Percentiles rank a stretch among this genome's conserved stretches.
These are phyloP conservation scores for Neonectria sp. DNA, from an alignment of 2,329 filamentous ascomycete genomes.

Conservation along the genomic window DNA sequence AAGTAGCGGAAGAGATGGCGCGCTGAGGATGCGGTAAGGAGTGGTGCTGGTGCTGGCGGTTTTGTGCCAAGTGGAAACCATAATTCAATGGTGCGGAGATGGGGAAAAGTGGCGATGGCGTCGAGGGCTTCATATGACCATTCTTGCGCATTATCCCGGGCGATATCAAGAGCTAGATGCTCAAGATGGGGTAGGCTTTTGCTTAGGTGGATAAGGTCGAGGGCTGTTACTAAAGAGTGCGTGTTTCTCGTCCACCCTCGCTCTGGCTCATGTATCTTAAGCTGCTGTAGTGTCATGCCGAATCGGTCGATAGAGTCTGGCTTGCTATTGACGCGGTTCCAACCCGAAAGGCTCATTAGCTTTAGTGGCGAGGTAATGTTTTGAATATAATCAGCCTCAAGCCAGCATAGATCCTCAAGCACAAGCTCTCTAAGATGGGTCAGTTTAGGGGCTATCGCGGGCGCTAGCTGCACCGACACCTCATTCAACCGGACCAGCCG, in stretches of 20 bases:
- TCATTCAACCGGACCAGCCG: slow-evolving; percentile 15
- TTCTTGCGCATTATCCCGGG: background rate
- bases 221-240: background rate
- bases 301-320: slow-evolving; percentile 11
- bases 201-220: slow-evolving; percentile 16
- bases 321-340: slow-evolving; percentile 2
- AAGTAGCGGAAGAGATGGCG: slow-evolving; percentile 20
- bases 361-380: slow-evolving; percentile 21
- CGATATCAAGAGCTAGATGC: slow-evolving; percentile 22
- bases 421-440: slow-evolving; percentile 22
- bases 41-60: slow-evolving; percentile 7
- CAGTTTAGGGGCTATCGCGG: slow-evolving; percentile 10
- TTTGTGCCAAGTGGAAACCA: slow-evolving; percentile 12
- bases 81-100: slow-evolving; percentile 23
- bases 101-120: slow-evolving; percentile 26
- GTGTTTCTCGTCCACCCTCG: background rate
- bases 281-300: slow-evolving; percentile 9
- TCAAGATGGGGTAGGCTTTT: slow-evolving; percentile 20
- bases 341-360: slow-evolving; percentile 10
- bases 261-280: slow-evolving; percentile 22
- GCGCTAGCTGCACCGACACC: background rate
- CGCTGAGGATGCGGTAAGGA: slow-evolving; percentile 17
- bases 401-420: background rate
- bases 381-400: slow-evolving; percentile 1
- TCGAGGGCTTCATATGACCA: slow-evolving; percentile 19